Evolutionary conservation across 805 yeast species (phyloP).

Genomic region (Wickerhamomyces bisporus): DNA sequence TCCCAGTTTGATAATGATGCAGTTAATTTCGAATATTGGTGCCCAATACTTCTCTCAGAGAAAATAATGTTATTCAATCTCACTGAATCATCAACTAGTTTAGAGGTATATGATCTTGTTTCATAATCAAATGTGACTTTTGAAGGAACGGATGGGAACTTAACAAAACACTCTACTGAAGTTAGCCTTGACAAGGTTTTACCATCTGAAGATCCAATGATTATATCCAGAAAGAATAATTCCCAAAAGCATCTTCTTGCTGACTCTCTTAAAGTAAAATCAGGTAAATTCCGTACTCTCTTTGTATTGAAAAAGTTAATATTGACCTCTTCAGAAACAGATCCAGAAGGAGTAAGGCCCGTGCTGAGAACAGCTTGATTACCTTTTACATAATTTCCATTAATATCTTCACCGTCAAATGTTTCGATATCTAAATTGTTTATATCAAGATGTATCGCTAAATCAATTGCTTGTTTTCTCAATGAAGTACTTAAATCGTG

Average conservation of each 20-base stretch:
- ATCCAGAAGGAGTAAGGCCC: conserved; percentile 10
- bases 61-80: conserved; percentile 42
- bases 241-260: conserved; percentile 50
- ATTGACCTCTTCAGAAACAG: conserved; percentile 17
- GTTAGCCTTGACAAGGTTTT: conserved; percentile 36
- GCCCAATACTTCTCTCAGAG: conserved; percentile 32
- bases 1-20: conserved; percentile 50
- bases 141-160: conserved; percentile 35
- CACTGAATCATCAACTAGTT: conserved; percentile 45
- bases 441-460: conserved; percentile 33
- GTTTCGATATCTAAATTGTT: conserved; percentile 33
- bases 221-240: conserved; percentile 43
- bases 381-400: conserved; percentile 13
- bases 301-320: conserved; percentile 20
- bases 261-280: conserved; percentile 17
- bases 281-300: conserved; percentile 19
- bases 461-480: conserved; percentile 37
- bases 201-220: conserved; percentile 52
- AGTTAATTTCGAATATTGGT: conserved; percentile 33
- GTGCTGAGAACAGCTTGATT: conserved; percentile 5
- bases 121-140: conserved; percentile 39
- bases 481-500: conserved; percentile 40
- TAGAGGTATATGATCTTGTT: conserved; percentile 40
- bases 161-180: conserved; percentile 28
- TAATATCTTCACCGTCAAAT: conserved; percentile 19